Evolutionary conservation across 2,329 filamentous ascomycete species (phyloP).

Genomic region (Cladosporium phlei): DNA sequence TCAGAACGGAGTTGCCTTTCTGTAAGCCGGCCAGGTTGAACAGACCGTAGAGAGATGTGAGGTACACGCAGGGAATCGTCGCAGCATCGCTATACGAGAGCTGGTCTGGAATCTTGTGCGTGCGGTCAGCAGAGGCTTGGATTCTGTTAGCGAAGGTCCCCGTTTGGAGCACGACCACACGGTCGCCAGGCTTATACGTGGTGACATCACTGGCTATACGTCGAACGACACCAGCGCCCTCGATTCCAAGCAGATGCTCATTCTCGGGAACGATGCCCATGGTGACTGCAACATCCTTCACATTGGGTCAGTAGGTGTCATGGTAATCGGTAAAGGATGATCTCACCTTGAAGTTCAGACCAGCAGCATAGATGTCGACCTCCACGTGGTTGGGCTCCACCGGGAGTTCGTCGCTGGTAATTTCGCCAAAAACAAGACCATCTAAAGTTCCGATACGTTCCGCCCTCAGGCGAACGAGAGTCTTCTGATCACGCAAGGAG

Average conservation of each 20-base stretch:
- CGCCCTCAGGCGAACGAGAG: neutral
- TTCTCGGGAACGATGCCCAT: neutral
- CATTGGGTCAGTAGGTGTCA: neutral
- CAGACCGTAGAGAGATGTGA: slow-evolving; percentile 13
- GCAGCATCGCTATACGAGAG: slow-evolving; percentile 19
- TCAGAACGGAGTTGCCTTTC: slow-evolving; percentile 28
- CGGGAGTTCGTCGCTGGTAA: neutral
- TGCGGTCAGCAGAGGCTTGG: neutral
- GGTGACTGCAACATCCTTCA: neutral
- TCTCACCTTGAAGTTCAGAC: neutral
- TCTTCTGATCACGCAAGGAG: neutral
- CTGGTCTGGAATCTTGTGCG: slow-evolving; percentile 16
- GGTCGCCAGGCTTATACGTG: slow-evolving; percentile 16
- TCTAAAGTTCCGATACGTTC: neutral
- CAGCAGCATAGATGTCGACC: neutral
- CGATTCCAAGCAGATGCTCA: slow-evolving; percentile 7
- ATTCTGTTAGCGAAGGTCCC: slow-evolving; percentile 19
- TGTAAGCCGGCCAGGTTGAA: slow-evolving; percentile 12
- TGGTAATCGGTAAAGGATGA: neutral
- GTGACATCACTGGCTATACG: slow-evolving; percentile 16
- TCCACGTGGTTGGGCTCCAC: neutral
- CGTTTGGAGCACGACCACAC: slow-evolving; percentile 14
- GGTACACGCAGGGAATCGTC: slow-evolving; percentile 11
- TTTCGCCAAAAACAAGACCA: neutral
- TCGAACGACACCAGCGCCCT: slow-evolving; percentile 15